Evolutionary conservation across 768 basidiomycete species (phyloP).

Genomic region (Panus rudis): DNA sequence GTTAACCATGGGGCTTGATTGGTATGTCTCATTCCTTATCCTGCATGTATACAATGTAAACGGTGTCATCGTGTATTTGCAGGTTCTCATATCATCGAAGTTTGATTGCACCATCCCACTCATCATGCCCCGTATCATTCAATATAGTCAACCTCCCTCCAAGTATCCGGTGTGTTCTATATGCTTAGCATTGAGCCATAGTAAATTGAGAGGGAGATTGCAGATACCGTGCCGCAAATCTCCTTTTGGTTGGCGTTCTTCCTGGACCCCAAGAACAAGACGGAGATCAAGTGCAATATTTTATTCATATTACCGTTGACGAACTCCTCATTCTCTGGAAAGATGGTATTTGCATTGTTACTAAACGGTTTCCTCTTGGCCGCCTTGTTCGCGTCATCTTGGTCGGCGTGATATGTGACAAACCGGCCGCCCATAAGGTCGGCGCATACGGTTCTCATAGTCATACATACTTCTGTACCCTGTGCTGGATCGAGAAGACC

Average conservation of each 20-base stretch:
- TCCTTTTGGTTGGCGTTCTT: constrained; percentile 20
- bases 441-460: constrained; percentile 24
- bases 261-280: constrained; percentile 25
- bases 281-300: constrained; percentile 22
- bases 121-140: constrained; percentile 28
- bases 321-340: constrained; percentile 20
- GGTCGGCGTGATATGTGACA: constrained; percentile 29
- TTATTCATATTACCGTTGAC: constrained; percentile 19
- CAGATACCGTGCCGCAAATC: constrained; percentile 20
- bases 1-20: constrained; percentile 24
- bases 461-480: constrained; percentile 29
- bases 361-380: constrained; percentile 23
- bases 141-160: constrained; percentile 25
- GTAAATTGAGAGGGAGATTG: too few relatives aligned
- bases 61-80: background rate
- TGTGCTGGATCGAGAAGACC: constrained; percentile 26
- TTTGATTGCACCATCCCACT: constrained; percentile 28
- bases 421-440: constrained; percentile 32
- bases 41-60: background rate
- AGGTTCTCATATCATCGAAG: constrained; percentile 32
- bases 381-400: constrained; percentile 25
- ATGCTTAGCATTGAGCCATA: too few relatives aligned
- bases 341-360: constrained; percentile 19
- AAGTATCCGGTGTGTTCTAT: too few relatives aligned
- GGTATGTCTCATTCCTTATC: constrained; percentile 15